phyloP scores from a whole-genome alignment of 2,329 filamentous ascomycete species.

The Emericellopsis cladophorae region DNA sequence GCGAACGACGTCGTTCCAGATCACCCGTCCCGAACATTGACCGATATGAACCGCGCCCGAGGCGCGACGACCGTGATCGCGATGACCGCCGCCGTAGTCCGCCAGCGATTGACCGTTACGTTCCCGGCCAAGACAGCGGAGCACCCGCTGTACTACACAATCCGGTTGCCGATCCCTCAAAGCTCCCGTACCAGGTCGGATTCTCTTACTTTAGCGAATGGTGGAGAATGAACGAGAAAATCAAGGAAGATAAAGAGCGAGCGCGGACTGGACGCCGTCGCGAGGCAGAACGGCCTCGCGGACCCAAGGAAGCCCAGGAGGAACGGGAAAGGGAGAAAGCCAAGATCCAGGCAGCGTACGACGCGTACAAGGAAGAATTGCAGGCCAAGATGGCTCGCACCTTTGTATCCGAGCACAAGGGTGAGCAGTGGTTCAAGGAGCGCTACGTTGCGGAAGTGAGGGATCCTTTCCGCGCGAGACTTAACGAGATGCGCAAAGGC shows the following conservation, averaged over 20 bases:
- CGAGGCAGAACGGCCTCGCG: slow-evolving; percentile 49
- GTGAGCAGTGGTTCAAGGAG: slow-evolving; percentile 96
- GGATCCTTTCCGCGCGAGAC: slow-evolving; percentile 58
- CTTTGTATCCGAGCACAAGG: slow-evolving; percentile 87
- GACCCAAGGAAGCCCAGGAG: slow-evolving; percentile 53
- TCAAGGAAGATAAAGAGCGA: slow-evolving; percentile 71
- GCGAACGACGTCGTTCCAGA: slow-evolving; percentile 52
- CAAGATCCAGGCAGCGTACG: slow-evolving; percentile 60
- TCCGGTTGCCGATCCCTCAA: slow-evolving; percentile 58
- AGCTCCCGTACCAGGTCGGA: slow-evolving; percentile 66
- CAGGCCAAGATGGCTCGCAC: slow-evolving; percentile 71
- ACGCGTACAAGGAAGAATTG: slow-evolving; percentile 54
- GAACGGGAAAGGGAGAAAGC: slow-evolving; percentile 69
- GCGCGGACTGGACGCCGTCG: slow-evolving; percentile 56
- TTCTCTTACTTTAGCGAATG: slow-evolving; percentile 81
- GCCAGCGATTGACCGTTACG: slow-evolving; percentile 69
- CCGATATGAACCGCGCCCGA: slow-evolving; percentile 59
- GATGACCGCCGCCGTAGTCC: slow-evolving; percentile 53
- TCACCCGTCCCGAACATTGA: slow-evolving; percentile 58
- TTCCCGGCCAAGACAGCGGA: slow-evolving; percentile 55
- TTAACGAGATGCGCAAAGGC: slow-evolving; percentile 68
- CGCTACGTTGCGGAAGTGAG: slow-evolving; percentile 78
- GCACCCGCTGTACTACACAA: slow-evolving; percentile 40
- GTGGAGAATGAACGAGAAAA: slow-evolving; percentile 73
- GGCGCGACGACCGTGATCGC: slow-evolving; percentile 54